Conservation (phyloP, 768 basidiomycete species). For the Russula brevipes region DNA sequence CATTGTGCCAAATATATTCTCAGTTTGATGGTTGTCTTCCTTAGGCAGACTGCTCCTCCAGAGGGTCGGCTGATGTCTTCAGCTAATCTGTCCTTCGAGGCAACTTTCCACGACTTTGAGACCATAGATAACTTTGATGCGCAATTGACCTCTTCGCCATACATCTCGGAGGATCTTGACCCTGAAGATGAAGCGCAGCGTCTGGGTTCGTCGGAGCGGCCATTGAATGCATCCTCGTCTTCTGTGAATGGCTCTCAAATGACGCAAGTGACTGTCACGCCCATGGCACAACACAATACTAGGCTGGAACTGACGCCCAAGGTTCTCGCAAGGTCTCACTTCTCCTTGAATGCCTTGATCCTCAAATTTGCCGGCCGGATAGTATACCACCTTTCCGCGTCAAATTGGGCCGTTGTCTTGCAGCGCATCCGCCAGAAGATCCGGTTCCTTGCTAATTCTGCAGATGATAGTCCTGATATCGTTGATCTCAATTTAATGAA, state of each 20-base stretch:
- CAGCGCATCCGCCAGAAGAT: conserved; percentile 65
- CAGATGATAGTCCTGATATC: conserved; percentile 57
- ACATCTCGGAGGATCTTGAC: conserved; percentile 19
- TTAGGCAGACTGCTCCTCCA: conserved; percentile 60
- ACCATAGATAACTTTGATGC: conserved; percentile 40
- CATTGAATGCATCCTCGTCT: conserved; percentile 16
- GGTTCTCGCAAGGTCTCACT: conserved; percentile 50
- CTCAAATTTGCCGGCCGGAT: conserved; percentile 71
- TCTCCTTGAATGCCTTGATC: conserved; percentile 56
- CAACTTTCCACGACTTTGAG: conserved; percentile 69
- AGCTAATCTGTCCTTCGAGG: conserved; percentile 55
- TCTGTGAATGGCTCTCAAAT: conserved; percentile 25
- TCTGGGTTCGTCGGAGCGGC: conserved; percentile 6
- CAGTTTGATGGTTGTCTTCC: conserved; percentile 76
- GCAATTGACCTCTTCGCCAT: conserved; percentile 26
- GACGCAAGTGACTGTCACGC: conserved; percentile 25
- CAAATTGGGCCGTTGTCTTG: conserved; percentile 81
- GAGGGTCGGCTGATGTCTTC: conserved; percentile 55
- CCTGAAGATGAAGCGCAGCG: conserved; percentile 1
- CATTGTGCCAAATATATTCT: conserved; percentile 75
- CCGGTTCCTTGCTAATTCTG: conserved; percentile 49
- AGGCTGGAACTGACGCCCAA: conserved; percentile 60
- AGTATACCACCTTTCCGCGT: conserved; percentile 80
- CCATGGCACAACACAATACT: conserved; percentile 28
- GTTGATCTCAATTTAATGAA: conserved; percentile 75